phyloP scores from a whole-genome alignment of 805 yeast genomes.

The Candida suzukii region DNA sequence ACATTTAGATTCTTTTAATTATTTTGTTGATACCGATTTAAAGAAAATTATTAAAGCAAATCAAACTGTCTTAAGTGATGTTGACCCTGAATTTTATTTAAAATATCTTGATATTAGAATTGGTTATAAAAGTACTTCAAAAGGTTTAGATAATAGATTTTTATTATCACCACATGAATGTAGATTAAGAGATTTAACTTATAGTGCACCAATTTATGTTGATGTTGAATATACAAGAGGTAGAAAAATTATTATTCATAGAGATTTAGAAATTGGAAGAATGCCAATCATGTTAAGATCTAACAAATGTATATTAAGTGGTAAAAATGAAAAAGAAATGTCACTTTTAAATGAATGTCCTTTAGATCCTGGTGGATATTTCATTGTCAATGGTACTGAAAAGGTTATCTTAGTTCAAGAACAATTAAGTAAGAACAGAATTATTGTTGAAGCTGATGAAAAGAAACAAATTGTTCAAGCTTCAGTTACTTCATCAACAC shows the following conservation, averaged over 20 bases:
- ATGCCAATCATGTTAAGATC: constrained; percentile 99
- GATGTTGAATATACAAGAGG: constrained; percentile 98
- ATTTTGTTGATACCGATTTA: constrained; percentile 88
- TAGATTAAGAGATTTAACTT: constrained; percentile 86
- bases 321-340: constrained; percentile 75
- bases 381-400: constrained; percentile 96
- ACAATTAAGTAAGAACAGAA: constrained; percentile 93
- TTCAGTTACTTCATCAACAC: constrained; percentile 95
- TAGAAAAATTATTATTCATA: constrained; percentile 79
- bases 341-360: constrained; percentile 91
- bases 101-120: constrained; percentile 91
- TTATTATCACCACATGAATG: constrained; percentile 90
- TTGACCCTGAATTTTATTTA: constrained; percentile 93
- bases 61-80: constrained; percentile 83
- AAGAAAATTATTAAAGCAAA: constrained; percentile 91
- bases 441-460: constrained; percentile 95
- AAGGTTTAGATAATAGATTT: constrained; percentile 43
- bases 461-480: constrained; percentile 94
- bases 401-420: constrained; percentile 96
- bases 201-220: constrained; percentile 91
- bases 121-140: constrained; percentile 64
- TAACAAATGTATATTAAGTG: constrained; percentile 81
- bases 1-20: constrained; percentile 96
- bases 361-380: constrained; percentile 97
- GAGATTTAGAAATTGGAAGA: constrained; percentile 90